Percentiles rank a stretch among this genome's conserved stretches.
These are phyloP conservation scores for Metarhizium guizhouense DNA, from an alignment of 2,329 filamentous ascomycete species.

Conservation along the genomic window DNA sequence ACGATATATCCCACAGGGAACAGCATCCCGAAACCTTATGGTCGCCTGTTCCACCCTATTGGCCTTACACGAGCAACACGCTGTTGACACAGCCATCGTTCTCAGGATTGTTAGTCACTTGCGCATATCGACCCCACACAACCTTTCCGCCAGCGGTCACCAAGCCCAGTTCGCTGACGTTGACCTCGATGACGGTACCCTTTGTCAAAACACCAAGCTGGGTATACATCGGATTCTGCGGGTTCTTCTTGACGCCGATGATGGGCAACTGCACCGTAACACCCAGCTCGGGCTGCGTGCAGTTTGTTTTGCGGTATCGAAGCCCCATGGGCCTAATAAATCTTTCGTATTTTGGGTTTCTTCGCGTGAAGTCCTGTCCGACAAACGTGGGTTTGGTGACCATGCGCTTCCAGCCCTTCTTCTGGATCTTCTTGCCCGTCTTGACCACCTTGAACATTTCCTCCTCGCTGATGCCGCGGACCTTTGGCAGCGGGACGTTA, in stretches of 20 bases:
- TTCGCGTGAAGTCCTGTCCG: constrained; percentile 77
- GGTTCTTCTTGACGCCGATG: constrained; percentile 56
- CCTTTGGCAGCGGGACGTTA: constrained; percentile 84
- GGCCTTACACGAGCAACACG: constrained; percentile 21
- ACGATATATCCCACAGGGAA: constrained; percentile 1
- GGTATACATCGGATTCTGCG: constrained; percentile 83
- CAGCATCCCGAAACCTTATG: background rate
- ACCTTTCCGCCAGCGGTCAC: constrained; percentile 90
- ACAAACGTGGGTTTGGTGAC: constrained; percentile 63
- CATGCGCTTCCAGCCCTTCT: constrained; percentile 73
- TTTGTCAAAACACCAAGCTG: constrained; percentile 85
- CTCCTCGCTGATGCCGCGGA: constrained; percentile 83
- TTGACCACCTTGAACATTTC: constrained; percentile 97
- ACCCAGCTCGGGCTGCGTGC: constrained; percentile 66
- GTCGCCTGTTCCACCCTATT: background rate
- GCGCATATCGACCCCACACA: constrained; percentile 77
- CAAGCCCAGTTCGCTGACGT: constrained; percentile 83
- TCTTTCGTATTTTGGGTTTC: constrained; percentile 70
- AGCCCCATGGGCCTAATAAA: constrained; percentile 43
- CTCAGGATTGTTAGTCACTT: constrained; percentile 38
- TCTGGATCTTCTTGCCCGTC: constrained; percentile 87
- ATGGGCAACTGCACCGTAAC: constrained; percentile 86
- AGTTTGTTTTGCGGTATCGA: constrained; percentile 43
- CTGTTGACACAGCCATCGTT: constrained; percentile 38
- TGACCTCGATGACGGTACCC: constrained; percentile 76